A percentile compares a stretch with the other conserved stretches of the same genome.
phyloP scores from a whole-genome alignment of 2,329 filamentous ascomycete species.

The Dactylellina sp. region DNA sequence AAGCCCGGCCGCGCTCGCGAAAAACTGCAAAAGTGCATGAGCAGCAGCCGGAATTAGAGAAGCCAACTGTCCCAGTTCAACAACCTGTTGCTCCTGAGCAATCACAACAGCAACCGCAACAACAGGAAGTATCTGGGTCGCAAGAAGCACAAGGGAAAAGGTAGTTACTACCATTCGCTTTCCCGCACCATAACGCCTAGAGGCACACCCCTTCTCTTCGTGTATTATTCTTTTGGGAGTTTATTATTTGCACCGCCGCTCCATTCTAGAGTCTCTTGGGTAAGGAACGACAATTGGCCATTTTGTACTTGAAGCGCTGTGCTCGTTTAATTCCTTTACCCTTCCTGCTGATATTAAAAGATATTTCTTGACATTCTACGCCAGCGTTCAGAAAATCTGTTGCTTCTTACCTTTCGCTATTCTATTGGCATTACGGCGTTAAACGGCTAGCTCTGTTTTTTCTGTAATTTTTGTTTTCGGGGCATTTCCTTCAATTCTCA shows the following conservation, averaged over 20 bases:
- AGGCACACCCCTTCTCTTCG: slow-evolving; percentile 11
- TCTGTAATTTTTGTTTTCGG: slow-evolving; percentile 6
- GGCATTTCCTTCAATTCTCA: too few relatives aligned
- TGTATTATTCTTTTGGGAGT: slow-evolving; percentile 40
- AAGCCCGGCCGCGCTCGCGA: slow-evolving; percentile 17
- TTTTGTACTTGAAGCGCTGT: slow-evolving; percentile 16
- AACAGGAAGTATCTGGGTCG: slow-evolving; percentile 18
- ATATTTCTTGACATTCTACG: slow-evolving; percentile 28
- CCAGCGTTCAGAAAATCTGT: slow-evolving; percentile 19
- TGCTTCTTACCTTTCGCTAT: slow-evolving; percentile 1
- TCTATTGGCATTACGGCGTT: slow-evolving; percentile 52
- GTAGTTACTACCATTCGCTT: slow-evolving; percentile 11
- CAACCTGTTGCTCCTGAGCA: slow-evolving; percentile 22
- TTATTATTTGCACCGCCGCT: slow-evolving; percentile 23
- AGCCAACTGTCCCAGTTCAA: slow-evolving; percentile 8
- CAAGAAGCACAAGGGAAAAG: slow-evolving; percentile 47
- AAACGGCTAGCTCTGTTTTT: slow-evolving; percentile 31
- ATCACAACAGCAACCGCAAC: slow-evolving; percentile 13
- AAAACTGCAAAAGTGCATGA: slow-evolving; percentile 6
- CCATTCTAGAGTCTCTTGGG: slow-evolving; percentile 19
- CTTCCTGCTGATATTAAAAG: slow-evolving; percentile 45
- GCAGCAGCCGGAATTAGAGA: background rate
- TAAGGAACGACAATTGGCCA: slow-evolving; percentile 14
- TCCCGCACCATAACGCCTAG: background rate
- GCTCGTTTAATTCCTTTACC: slow-evolving; percentile 5